Evolutionary conservation across 768 basidiomycete species (phyloP).

Genomic region (Tylopilus sp.): DNA sequence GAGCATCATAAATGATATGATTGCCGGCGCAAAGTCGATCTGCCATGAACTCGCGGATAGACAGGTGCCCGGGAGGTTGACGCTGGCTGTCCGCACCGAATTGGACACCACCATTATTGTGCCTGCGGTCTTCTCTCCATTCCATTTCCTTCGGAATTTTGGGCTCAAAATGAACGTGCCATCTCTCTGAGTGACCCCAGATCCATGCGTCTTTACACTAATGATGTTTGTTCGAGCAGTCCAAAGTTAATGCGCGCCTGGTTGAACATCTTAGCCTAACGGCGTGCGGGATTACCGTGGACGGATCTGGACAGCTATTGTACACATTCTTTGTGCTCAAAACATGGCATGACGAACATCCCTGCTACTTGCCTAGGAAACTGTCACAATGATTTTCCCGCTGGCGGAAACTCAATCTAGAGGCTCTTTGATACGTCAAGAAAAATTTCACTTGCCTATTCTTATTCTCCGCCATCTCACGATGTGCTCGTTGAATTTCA

Average conservation of each 20-base stretch:
- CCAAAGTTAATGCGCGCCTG: background rate
- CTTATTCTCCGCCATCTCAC: slow-evolving; percentile 78
- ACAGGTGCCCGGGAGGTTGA: background rate
- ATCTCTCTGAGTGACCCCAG: background rate
- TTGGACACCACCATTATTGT: slow-evolving; percentile 3
- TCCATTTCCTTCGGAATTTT: background rate
- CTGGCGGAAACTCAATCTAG: slow-evolving; percentile 12
- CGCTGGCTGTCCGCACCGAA: background rate
- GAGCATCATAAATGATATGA: background rate
- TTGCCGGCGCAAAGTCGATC: slow-evolving; percentile 3
- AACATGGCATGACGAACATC: slow-evolving; percentile 4
- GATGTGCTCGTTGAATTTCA: slow-evolving; percentile 74
- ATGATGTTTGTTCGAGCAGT: background rate
- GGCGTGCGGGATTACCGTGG: background rate
- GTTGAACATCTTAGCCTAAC: background rate
- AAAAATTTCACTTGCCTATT: slow-evolving; percentile 38
- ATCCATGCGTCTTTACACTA: background rate
- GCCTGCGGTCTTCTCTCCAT: slow-evolving; percentile 6
- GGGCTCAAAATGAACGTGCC: background rate
- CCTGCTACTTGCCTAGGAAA: slow-evolving; percentile 19
- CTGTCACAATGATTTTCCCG: slow-evolving; percentile 31
- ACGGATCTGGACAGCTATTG: background rate
- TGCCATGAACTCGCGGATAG: background rate
- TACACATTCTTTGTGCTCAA: background rate
- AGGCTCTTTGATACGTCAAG: background rate